phyloP scores from a whole-genome alignment of 352 stramenopile genomes.

The Blastocystis sp. region DNA sequence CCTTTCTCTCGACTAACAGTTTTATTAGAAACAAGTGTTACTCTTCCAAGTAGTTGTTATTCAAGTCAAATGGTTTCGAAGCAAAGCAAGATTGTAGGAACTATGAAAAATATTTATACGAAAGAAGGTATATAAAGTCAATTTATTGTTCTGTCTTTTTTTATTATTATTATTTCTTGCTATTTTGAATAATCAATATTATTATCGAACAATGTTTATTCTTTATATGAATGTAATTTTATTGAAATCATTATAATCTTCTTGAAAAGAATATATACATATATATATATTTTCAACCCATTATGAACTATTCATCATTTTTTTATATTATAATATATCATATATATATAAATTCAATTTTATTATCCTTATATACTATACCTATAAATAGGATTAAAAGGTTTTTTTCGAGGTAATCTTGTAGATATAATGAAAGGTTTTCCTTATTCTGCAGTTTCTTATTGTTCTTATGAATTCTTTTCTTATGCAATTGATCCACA shows the following conservation, averaged over 20 bases:
- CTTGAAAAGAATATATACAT: too few species aligned
- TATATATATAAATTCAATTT: too few species aligned
- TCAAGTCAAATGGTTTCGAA: slow-evolving; percentile 23
- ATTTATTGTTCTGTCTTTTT: background rate
- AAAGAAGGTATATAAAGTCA: slow-evolving; percentile 4
- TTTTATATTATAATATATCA: too few species aligned
- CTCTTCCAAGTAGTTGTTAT: background rate
- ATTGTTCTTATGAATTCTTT: slow-evolving; percentile 30
- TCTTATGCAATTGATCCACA: slow-evolving; percentile 22
- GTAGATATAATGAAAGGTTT: slow-evolving; percentile 27
- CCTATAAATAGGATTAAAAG: slow-evolving; percentile 22
- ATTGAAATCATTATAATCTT: too few species aligned
- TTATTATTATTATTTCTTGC: too few species aligned
- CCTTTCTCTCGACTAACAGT: slow-evolving; percentile 27
- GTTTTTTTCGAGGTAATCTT: slow-evolving; percentile 34
- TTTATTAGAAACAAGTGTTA: slow-evolving; percentile 26
- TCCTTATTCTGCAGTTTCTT: slow-evolving; percentile 32
- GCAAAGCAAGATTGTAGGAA: slow-evolving; percentile 22
- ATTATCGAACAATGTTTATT: too few species aligned
- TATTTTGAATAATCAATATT: too few species aligned
- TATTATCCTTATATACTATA: too few species aligned
- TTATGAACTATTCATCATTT: too few species aligned
- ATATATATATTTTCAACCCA: too few species aligned
- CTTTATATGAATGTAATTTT: too few species aligned
- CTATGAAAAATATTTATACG: slow-evolving; percentile 8